Evolutionary conservation across 169 alveolate species (phyloP).

Genomic region (Eimeria acervulina): DNA sequence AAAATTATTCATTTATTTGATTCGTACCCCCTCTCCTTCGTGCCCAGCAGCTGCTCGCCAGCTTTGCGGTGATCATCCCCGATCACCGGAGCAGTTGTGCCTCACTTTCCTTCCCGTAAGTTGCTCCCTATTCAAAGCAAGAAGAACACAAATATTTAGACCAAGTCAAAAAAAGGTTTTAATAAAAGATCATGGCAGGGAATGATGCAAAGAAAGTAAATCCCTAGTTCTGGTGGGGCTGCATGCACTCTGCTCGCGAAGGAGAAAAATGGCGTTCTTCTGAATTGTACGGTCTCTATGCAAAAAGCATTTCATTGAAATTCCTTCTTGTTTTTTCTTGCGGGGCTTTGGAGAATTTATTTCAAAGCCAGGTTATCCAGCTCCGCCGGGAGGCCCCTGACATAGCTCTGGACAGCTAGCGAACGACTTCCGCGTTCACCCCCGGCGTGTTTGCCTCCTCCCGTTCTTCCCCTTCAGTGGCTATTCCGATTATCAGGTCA

Average conservation of each 20-base stretch:
- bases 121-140: background rate
- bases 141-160: background rate
- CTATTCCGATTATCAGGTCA: background rate
- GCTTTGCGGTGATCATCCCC: background rate
- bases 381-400: background rate
- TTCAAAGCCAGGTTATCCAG: constrained; percentile 2
- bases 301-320: background rate
- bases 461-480: background rate
- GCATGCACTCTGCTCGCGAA: constrained; percentile 1
- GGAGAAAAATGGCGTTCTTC: background rate
- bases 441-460: background rate
- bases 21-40: background rate
- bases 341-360: constrained; percentile 6
- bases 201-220: background rate
- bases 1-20: background rate
- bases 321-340: background rate
- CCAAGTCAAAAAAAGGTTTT: background rate
- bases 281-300: background rate
- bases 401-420: background rate
- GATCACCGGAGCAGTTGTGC: background rate
- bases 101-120: background rate
- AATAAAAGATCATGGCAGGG: background rate
- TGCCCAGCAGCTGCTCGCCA: background rate
- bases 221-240: background rate
- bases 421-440: background rate